These are phyloP conservation scores for Mimosa bimucronata DNA, from an alignment of 306 rosid genomes.

Conservation along the genomic window DNA sequence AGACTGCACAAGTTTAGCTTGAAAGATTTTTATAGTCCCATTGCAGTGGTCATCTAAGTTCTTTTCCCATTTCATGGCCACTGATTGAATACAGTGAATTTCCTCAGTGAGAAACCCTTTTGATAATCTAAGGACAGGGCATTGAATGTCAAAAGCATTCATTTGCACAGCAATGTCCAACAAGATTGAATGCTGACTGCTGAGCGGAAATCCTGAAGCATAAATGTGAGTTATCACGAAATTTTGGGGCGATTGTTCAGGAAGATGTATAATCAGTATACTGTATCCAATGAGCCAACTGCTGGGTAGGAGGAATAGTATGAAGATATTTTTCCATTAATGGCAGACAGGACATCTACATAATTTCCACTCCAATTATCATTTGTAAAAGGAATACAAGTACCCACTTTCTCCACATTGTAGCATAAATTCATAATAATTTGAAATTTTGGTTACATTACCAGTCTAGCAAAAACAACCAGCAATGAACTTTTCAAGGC, in stretches of 20 bases:
- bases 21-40: neutral
- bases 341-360: neutral
- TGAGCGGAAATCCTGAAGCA: neutral
- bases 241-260: neutral
- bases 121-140: neutral
- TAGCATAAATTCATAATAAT: constrained; percentile 27
- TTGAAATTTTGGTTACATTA: constrained; percentile 39
- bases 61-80: neutral
- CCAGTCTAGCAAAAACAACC: constrained; percentile 89
- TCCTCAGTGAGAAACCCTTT: neutral
- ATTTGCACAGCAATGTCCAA: neutral
- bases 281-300: neutral
- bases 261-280: neutral
- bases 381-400: neutral
- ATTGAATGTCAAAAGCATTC: neutral
- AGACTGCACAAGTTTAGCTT: neutral
- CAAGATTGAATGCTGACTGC: neutral
- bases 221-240: neutral
- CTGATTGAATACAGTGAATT: neutral
- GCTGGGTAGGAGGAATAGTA: neutral
- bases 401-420: neutral
- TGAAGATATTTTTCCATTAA: neutral
- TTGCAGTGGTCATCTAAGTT: neutral
- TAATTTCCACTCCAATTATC: neutral
- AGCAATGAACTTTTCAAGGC: constrained; percentile 82